Conservation (phyloP, 352 stramenopile species). For the Phytopythium chamaehyphon region DNA sequence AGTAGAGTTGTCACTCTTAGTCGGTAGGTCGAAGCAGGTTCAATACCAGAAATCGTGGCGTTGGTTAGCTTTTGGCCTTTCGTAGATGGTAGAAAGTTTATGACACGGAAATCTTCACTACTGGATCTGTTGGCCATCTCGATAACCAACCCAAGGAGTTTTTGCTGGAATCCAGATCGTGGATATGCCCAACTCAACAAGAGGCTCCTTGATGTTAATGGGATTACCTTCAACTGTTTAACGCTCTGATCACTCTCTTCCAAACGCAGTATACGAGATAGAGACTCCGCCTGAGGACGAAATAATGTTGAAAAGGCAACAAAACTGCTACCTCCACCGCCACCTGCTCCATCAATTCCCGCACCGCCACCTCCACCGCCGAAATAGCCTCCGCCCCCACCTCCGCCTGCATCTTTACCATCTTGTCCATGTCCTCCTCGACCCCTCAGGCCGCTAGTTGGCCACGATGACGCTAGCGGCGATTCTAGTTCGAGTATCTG, state of each 20-base stretch:
- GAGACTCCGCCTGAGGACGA: constrained; percentile 6
- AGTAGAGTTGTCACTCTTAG: constrained; percentile 54
- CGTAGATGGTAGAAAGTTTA: constrained; percentile 19
- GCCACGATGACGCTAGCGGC: constrained; percentile 5
- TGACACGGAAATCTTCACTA: constrained; percentile 54
- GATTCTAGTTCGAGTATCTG: not conserved
- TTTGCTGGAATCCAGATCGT: constrained; percentile 30
- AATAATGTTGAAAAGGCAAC: constrained; percentile 21
- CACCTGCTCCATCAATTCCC: constrained; percentile 54
- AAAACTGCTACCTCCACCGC: constrained; percentile 63
- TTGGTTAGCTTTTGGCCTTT: constrained; percentile 4
- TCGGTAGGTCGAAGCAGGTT: constrained; percentile 31
- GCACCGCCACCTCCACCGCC: constrained; percentile 66
- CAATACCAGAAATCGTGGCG: constrained; percentile 21
- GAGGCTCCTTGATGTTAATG: constrained; percentile 33
- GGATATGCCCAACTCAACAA: constrained; percentile 35
- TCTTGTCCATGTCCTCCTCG: constrained; percentile 63
- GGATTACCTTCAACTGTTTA: constrained; percentile 11
- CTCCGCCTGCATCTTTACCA: constrained; percentile 72
- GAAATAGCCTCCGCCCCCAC: constrained; percentile 69
- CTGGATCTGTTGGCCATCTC: constrained; percentile 56
- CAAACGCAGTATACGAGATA: constrained; percentile 12
- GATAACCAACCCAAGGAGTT: constrained; percentile 42
- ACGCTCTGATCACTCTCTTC: constrained; percentile 21
- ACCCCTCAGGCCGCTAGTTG: constrained; percentile 32